Evolutionary conservation across 805 yeast genomes (phyloP), one percentile per base, ranked within the genome.

Genomic region (Jamesozyma piceae): DNA sequence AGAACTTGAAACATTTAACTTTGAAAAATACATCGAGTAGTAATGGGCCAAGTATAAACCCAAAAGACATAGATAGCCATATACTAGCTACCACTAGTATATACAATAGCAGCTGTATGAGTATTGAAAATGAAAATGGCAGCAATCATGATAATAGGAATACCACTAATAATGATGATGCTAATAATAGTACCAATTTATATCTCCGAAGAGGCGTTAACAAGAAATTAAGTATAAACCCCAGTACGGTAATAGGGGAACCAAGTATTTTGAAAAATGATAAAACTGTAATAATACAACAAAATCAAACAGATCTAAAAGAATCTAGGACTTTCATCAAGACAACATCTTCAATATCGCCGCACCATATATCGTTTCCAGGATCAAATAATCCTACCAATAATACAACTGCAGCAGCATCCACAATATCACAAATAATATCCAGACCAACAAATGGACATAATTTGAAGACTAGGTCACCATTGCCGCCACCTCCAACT

Each of bases 1-100:
- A 75, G 43, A 81, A 81, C 52, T 58, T 78, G 49, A 81, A 81
- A 58, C 69, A 75, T 47, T 64, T 79, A 31, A 71, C 76, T 8
- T 58, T 80, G 34, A 18, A 17, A 11, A 31, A n/a, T n/a, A n/a
- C n/a, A n/a, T n/a, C n/a, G n/a, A n/a, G n/a, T n/a, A n/a, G n/a
- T n/a, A n/a, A n/a, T n/a, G n/a, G n/a, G n/a, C n/a, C n/a, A n/a
- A n/a, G n/a, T n/a, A n/a, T n/a, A n/a, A n/a, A n/a, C n/a, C n/a
- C n/a, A n/a, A n/a, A n/a, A n/a, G n/a, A n/a, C n/a, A n/a, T n/a
- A n/a, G n/a, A n/a, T n/a, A n/a, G n/a, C n/a, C n/a, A n/a, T n/a
- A n/a, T n/a, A n/a, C n/a, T n/a, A n/a, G n/a, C n/a, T n/a, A n/a
- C n/a, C n/a, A n/a, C n/a, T n/a, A n/a, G n/a, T n/a, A n/a, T n/a